phyloP scores from a whole-genome alignment of 192 early-diverging fungal genomes.

The Coemansia sp. region DNA sequence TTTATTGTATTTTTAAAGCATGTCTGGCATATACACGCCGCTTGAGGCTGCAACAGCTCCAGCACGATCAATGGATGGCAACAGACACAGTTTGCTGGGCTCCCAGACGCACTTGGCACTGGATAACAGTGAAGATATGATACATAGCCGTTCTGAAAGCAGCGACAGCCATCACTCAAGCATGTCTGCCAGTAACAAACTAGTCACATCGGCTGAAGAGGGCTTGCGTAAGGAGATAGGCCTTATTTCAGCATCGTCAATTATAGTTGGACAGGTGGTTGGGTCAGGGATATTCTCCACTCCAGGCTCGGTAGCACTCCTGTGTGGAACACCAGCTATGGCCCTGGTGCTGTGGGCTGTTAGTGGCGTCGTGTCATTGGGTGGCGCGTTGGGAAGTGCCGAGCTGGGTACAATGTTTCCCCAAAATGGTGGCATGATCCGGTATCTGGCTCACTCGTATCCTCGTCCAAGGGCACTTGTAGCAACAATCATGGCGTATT shows the following conservation, averaged over 20 bases:
- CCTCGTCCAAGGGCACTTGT: conserved; percentile 50
- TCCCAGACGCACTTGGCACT: background rate
- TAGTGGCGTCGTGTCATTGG: conserved; percentile 70
- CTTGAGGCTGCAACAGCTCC: conserved; percentile 14
- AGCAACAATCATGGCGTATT: conserved; percentile 57
- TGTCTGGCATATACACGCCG: conserved; percentile 34
- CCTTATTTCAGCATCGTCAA: conserved; percentile 59
- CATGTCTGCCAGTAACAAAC: no score
- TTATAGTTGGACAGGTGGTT: conserved; percentile 72
- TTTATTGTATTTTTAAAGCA: background rate
- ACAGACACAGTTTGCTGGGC: background rate
- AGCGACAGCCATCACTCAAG: no score
- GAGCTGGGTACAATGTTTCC: conserved; percentile 88
- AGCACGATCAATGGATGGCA: conserved; percentile 2
- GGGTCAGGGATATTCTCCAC: conserved; percentile 80
- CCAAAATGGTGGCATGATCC: conserved; percentile 82
- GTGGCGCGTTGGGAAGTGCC: conserved; percentile 81
- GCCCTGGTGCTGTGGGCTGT: conserved; percentile 72
- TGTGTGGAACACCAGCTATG: conserved; percentile 63
- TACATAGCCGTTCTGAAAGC: no score
- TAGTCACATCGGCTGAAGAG: conserved; percentile 14
- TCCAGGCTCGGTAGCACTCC: conserved; percentile 66
- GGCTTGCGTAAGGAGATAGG: conserved; percentile 46
- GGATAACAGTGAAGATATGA: no score
- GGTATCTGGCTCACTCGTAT: conserved; percentile 74